A percentile compares a stretch with the other conserved stretches of the same genome.
Evolutionary conservation across 2,329 filamentous ascomycete species (phyloP).

Genomic region (Xylariomycetidae sp.): DNA sequence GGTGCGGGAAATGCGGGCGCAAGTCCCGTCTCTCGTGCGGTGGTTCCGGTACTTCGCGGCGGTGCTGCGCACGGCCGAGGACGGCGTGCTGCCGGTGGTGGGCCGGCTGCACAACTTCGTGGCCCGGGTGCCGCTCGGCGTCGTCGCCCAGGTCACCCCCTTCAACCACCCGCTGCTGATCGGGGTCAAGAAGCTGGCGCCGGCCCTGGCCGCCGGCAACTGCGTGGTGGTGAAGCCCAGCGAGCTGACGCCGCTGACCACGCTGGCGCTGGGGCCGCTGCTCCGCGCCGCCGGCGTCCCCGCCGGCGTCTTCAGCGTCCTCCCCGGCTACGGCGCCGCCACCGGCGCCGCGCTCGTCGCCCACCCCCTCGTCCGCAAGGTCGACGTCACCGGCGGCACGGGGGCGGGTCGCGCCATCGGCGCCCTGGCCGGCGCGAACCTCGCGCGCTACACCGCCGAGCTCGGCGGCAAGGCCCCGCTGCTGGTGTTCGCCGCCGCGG

Average conservation of each 20-base stretch:
- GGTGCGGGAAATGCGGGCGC: conserved; percentile 64
- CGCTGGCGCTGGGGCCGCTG: conserved; percentile 53
- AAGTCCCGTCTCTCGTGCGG: conserved; percentile 57
- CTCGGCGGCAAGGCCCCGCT: conserved; percentile 67
- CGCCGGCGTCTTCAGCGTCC: conserved; percentile 60
- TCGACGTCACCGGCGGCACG: conserved; percentile 73
- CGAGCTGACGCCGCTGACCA: conserved; percentile 56
- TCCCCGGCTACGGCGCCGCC: conserved; percentile 46
- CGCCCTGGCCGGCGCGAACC: conserved; percentile 56
- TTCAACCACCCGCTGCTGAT: conserved; percentile 56
- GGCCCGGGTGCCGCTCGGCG: conserved; percentile 50
- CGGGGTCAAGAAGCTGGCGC: conserved; percentile 54
- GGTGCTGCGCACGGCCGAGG: conserved; percentile 60
- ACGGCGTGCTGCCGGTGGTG: conserved; percentile 57
- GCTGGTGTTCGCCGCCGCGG: conserved; percentile 59
- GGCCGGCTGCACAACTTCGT: conserved; percentile 54
- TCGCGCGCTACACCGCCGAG: conserved; percentile 66
- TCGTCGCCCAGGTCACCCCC: conserved; percentile 50
- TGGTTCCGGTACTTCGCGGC: conserved; percentile 70
- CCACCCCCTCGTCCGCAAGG: conserved; percentile 52
- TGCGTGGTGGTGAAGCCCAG: conserved; percentile 56
- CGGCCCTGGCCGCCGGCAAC: conserved; percentile 54
- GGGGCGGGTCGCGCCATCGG: conserved; percentile 63
- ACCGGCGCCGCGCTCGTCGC: conserved; percentile 49
- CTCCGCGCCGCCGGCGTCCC: conserved; percentile 64